A percentile compares a stretch with the other conserved stretches of the same genome.
Conservation (phyloP, 2,329 filamentous ascomycete species). For the Botryotinia globosa region DNA sequence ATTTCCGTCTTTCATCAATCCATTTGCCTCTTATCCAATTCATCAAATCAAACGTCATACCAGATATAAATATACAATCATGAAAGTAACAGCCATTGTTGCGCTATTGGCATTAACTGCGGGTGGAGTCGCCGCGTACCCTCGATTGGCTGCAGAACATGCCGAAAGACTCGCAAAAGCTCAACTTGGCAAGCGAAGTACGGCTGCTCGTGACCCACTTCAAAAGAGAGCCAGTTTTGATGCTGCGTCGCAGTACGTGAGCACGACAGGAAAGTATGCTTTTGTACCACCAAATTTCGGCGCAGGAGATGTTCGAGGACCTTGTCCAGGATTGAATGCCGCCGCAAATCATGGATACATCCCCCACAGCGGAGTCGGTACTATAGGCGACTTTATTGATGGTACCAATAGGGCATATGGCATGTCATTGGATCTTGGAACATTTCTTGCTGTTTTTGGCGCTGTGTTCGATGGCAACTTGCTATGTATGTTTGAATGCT, state of each 20-base stretch:
- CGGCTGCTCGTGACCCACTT: not conserved
- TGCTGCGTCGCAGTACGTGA: constrained; percentile 14
- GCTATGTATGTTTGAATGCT: not conserved
- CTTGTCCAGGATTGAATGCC: constrained; percentile 43
- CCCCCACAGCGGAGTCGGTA: constrained; percentile 38
- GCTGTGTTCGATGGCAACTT: not conserved
- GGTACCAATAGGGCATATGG: constrained; percentile 27
- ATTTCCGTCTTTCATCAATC: not conserved
- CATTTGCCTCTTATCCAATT: not conserved
- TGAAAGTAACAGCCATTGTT: not conserved
- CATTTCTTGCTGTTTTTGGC: constrained; percentile 8
- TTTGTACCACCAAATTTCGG: constrained; percentile 29
- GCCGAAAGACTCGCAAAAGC: constrained; percentile 3
- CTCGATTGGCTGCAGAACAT: not conserved
- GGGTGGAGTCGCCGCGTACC: not conserved
- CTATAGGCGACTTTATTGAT: constrained; percentile 36
- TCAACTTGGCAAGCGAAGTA: constrained; percentile 9
- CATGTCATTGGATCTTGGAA: constrained; percentile 13
- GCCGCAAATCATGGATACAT: constrained; percentile 45
- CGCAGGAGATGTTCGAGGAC: constrained; percentile 24
- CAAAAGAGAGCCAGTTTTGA: constrained; percentile 2
- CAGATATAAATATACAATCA: not conserved
- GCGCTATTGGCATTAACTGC: not conserved
- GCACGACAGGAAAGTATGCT: constrained; percentile 20
- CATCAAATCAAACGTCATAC: not conserved